Evolutionary conservation across 2,329 filamentous ascomycete species (phyloP), one percentile per base, ranked within the genome.

Genomic region (Colletotrichum sp.): DNA sequence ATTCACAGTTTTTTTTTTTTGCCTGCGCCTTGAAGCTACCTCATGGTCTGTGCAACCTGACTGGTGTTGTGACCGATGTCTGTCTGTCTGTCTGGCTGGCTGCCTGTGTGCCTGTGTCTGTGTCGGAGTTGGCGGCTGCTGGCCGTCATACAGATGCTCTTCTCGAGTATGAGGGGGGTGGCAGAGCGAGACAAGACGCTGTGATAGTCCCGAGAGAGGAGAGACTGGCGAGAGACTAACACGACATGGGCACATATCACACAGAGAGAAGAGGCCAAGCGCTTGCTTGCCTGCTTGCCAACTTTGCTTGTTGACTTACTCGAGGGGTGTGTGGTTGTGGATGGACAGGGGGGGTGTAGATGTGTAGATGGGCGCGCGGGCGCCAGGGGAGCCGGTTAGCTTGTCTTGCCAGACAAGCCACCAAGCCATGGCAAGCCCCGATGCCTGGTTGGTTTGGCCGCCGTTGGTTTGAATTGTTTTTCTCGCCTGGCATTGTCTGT

Each of bases 371-470:
- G 4, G 39, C 30, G 69, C 62, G 39, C 72, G 30, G 72, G 32
- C 69, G 39, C 55, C 63, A 32, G 55, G 72, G n/a, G 24, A 70
- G 24, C 44, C 49, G 26, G 32, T 63, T 76, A 73, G 70, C 36
- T 57, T 73, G 73, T 73, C 39, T 76, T 73, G 69, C 72, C 72
- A 64, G 60, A 8, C 59, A 65, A 66, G 72, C 49, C 72, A 65
- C 57, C 72, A 66, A 71, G 67, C 67, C 49, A 75, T 55, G 28
- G 62, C 15, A 72, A 72, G 69, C 73, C 73, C 73, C 73, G 69
- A 69, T 15, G 67, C 26, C 67, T 66, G 32, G 59, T 66, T 75
- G 67, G 72, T 36, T 71, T 36, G 34, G 59, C 67, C 34, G 73
- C 64, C 70, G 73, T 73, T 76, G 73, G 70, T 69, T 73, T 52